Base-by-base conservation (phyloP, 805 yeast genomes). In the Metschnikowia proteae region DNA sequence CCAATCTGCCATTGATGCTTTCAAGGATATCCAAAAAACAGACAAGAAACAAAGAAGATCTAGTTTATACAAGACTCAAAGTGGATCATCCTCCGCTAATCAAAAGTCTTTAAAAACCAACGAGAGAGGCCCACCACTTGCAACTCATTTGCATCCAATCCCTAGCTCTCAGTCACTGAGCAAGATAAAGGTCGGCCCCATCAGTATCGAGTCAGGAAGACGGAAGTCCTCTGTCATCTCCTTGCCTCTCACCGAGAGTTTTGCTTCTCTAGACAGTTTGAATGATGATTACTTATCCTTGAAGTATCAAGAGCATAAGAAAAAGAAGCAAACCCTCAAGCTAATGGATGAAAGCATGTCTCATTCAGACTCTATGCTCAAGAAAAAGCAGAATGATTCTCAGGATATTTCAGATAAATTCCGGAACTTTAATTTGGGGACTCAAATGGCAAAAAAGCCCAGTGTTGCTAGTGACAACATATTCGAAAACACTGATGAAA, bases 221-320 rank as follows among this genome's bases (percentile, higher is more conserved):
- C 50, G 72, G 28, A 71, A 72, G 29, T 88, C 96, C 1, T 94
- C 96, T 27, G 76, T 86, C 38, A 82, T 84, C 48, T 78, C 83
- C 27, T 68, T 85, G 35, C 88, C 88, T 0, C 70, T 83, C 11
- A 83, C 81, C 52, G 87, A 86, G 37, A 84, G 90, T 52, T 85
- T 84, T 71, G 92, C 92, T 0, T 85, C 91, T 0, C 67, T 86
- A 60, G 90, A 84, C 59, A 82, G 90, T 61, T 76, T 79, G 50
- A 82, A 83, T 60, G 77, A 81, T 55, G 85, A 81, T 45, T 78
- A 74, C 50, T 73, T 75, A 51, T 74, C 67, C 45, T 53, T 61
- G 48, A 68, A 68, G 51, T 70, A 70, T 49, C 64, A 66, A 26
- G 74, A 72, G 48, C 67, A 54, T 55, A 46, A 53, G 29, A 61